phyloP scores from a whole-genome alignment of 176 grass and related monocot genomes.

The Ampelocalamus luodianensis region DNA sequence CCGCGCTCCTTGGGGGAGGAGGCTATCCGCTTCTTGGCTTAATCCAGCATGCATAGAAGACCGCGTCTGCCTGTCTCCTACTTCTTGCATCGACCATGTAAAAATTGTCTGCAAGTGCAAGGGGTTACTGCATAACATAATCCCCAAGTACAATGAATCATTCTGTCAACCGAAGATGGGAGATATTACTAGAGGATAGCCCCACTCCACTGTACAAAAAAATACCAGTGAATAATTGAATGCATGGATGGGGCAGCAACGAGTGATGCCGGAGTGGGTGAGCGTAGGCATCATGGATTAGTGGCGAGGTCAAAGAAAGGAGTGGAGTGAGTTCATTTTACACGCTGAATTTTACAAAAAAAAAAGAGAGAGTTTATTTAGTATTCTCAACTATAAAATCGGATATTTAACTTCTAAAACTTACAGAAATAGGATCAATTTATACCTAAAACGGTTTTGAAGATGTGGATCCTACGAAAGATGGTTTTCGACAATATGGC shows the following conservation, averaged over 20 bases:
- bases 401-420: too few species aligned
- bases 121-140: neutral
- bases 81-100: neutral
- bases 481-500: too few species aligned
- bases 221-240: neutral
- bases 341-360: too few species aligned
- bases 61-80: conserved; percentile 9
- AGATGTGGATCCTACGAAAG: too few species aligned
- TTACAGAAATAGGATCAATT: too few species aligned
- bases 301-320: conserved; percentile 49
- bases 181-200: neutral
- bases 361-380: too few species aligned
- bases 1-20: neutral
- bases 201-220: neutral
- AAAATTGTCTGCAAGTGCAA: neutral
- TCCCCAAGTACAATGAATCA: neutral
- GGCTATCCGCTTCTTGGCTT: conserved; percentile 35
- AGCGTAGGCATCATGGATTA: neutral
- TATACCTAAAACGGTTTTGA: too few species aligned
- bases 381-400: too few species aligned
- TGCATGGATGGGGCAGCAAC: neutral
- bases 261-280: conserved; percentile 24
- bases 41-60: conserved; percentile 17
- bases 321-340: neutral
- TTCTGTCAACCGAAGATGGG: neutral